phyloP scores from a whole-genome alignment of 2,329 filamentous ascomycete genomes.

The Phyllachora maydis region DNA sequence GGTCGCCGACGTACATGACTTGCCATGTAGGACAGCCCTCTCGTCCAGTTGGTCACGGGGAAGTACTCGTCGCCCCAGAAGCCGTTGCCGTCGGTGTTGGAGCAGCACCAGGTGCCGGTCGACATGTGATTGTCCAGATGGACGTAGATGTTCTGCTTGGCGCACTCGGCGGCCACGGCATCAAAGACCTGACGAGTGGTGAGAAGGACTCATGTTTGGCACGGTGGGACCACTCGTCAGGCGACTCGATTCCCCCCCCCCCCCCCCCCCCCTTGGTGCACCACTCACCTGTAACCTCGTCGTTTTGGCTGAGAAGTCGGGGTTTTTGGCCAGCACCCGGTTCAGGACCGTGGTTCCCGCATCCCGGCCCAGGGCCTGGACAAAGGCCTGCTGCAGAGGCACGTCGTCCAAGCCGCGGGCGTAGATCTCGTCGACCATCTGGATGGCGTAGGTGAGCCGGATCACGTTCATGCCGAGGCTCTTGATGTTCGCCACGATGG shows the following conservation, averaged over 20 bases:
- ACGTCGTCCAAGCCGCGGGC: constrained; percentile 24
- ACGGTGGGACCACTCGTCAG: no score
- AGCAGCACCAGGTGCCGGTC: constrained; percentile 36
- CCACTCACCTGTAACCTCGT: constrained; percentile 30
- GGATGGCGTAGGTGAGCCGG: constrained; percentile 39
- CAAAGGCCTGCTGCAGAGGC: constrained; percentile 21
- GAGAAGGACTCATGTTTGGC: no score
- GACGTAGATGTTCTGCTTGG: constrained; percentile 31
- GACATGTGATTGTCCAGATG: constrained; percentile 43
- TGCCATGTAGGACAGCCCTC: constrained; percentile 39
- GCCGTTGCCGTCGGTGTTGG: constrained; percentile 28
- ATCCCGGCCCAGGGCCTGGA: constrained; percentile 20
- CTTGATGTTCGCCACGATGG: constrained; percentile 33
- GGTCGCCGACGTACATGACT: constrained; percentile 20
- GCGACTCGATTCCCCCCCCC: constrained; percentile 3
- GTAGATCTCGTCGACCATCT: constrained; percentile 40
- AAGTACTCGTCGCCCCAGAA: constrained; percentile 44
- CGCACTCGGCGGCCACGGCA: constrained; percentile 35
- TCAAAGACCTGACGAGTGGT: constrained; percentile 26
- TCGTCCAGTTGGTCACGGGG: constrained; percentile 33
- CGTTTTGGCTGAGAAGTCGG: constrained; percentile 28
- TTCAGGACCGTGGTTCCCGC: constrained; percentile 30
- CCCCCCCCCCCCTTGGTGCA: no score
- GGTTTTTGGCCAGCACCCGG: constrained; percentile 34
- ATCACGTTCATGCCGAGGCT: constrained; percentile 41